These are phyloP conservation scores for Petunia secreta DNA, from an alignment of 257 asterid genomes.

Conservation along the genomic window DNA sequence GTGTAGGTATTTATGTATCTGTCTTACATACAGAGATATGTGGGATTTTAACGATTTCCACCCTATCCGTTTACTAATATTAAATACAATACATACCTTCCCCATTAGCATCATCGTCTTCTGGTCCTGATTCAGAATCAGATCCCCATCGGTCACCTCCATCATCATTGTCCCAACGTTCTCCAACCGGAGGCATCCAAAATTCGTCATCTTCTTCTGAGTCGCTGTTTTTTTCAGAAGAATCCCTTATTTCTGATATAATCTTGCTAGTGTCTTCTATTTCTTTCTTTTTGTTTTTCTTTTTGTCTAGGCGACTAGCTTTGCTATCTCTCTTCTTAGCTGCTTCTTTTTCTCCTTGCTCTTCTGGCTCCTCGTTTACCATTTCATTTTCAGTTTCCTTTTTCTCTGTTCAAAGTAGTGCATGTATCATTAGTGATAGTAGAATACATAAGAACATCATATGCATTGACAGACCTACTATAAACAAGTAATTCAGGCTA, in stretches of 20 bases:
- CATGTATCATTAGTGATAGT: background rate
- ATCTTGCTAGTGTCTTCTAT: conserved; percentile 46
- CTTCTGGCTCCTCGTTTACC: conserved; percentile 38
- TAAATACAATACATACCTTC: conserved; percentile 50
- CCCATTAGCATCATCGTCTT: conserved; percentile 49
- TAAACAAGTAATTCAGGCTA: conserved; percentile 4
- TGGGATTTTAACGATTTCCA: background rate
- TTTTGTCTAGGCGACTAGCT: conserved; percentile 33
- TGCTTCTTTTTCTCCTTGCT: conserved; percentile 39
- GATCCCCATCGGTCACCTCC: conserved; percentile 90
- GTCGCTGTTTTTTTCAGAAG: conserved; percentile 52
- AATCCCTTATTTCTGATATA: conserved; percentile 56
- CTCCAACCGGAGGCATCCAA: conserved; percentile 93
- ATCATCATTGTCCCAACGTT: conserved; percentile 94
- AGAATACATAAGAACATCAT: conserved; percentile 1
- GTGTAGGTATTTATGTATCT: background rate
- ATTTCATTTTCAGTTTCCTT: conserved; percentile 57
- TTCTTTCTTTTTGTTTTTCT: conserved; percentile 45
- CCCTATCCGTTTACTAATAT: background rate
- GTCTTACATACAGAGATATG: background rate
- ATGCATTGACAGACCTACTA: background rate
- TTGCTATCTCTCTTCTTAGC: conserved; percentile 39
- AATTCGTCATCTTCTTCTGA: conserved; percentile 62
- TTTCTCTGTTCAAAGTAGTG: conserved; percentile 53
- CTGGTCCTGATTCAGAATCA: conserved; percentile 59